phyloP scores from a whole-genome alignment of 2,329 filamentous ascomycete species.

The Penicillium sp. region DNA sequence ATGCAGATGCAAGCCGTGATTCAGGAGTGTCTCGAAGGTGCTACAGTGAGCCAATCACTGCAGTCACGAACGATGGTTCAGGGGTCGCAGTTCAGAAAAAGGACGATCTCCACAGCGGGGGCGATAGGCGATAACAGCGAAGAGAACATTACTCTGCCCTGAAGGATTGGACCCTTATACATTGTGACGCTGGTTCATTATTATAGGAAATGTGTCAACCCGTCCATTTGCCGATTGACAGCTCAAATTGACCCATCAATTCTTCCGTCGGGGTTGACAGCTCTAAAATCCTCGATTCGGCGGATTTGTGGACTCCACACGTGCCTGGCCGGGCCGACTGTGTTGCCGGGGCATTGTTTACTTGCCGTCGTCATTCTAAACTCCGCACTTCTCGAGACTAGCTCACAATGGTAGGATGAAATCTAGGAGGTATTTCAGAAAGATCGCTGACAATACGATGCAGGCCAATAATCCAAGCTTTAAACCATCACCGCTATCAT shows the following conservation, averaged over 20 bases:
- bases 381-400: conserved; percentile 1
- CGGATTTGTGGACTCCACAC: conserved; percentile 6
- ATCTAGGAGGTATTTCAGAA: background rate
- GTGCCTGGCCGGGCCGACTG: conserved; percentile 18
- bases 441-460: conserved; percentile 3
- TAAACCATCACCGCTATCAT: conserved; percentile 66
- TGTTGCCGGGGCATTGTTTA: conserved; percentile 25
- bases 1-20: background rate
- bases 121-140: conserved; percentile 21
- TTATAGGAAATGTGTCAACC: too few species aligned
- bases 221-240: background rate
- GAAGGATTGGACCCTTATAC: too few species aligned
- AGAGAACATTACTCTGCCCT: too few species aligned
- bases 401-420: conserved; percentile 18
- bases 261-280: conserved; percentile 1
- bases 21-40: conserved; percentile 4
- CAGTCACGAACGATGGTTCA: conserved; percentile 16
- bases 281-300: conserved; percentile 2
- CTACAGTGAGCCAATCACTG: conserved; percentile 11
- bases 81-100: conserved; percentile 22
- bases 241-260: conserved; percentile 6
- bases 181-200: too few species aligned
- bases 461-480: conserved; percentile 54
- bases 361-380: conserved; percentile 6
- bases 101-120: conserved; percentile 27